Conservation (phyloP, 2,329 filamentous ascomycete genomes). For the Biscogniauxia mediterranea region DNA sequence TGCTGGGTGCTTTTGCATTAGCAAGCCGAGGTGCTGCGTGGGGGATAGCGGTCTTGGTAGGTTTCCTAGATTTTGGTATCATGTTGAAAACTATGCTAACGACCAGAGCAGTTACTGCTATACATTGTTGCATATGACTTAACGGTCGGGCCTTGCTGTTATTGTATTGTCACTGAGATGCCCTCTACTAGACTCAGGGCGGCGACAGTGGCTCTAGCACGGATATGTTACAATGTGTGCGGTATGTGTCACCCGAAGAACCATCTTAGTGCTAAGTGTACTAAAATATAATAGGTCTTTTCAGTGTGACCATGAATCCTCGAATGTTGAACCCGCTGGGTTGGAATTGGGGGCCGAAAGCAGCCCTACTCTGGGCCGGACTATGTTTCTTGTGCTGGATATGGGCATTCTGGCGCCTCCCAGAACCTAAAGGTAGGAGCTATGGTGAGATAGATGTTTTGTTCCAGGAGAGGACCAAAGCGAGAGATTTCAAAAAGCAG, state of each 20-base stretch:
- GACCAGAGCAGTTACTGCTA: no score
- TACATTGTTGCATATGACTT: no score
- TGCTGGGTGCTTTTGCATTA: no score
- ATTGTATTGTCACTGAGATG: no score
- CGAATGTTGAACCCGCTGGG: slow-evolving; percentile 10
- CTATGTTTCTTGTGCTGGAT: slow-evolving; percentile 9
- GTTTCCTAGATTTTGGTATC: no score
- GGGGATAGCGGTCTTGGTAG: no score
- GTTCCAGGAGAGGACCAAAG: slow-evolving; percentile 9
- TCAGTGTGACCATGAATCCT: slow-evolving; percentile 10
- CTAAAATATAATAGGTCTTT: slow-evolving; percentile 6
- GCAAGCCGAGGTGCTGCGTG: no score
- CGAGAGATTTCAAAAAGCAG: slow-evolving; percentile 9
- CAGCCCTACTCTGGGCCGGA: slow-evolving; percentile 8
- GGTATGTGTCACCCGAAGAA: slow-evolving; percentile 2
- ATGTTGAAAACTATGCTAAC: no score
- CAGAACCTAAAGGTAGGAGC: slow-evolving; percentile 11
- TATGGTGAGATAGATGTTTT: slow-evolving; percentile 12
- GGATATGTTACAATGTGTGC: slow-evolving; percentile 13
- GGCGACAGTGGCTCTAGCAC: no score
- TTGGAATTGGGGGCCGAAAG: slow-evolving; percentile 9
- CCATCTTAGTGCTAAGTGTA: no score
- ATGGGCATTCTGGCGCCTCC: slow-evolving; percentile 15
- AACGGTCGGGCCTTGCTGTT: no score
- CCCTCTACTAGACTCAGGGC: no score